These are phyloP conservation scores for Adansonia gregorii DNA, from an alignment of 441 rosid species.

Conservation along the genomic window DNA sequence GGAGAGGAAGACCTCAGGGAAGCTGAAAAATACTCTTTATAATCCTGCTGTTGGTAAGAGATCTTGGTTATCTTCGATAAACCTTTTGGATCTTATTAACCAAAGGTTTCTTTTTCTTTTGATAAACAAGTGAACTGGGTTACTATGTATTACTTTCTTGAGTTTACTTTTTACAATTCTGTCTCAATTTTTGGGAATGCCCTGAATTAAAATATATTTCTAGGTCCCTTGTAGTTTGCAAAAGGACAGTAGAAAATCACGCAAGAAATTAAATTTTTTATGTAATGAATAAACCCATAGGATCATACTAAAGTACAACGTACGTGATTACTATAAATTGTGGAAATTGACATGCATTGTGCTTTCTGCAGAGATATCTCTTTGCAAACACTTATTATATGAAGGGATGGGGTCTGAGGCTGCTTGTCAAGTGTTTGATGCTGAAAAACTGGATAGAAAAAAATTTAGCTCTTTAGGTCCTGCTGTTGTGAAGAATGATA, in stretches of 20 bases:
- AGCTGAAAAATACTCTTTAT: constrained; percentile 38
- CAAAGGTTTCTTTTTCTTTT: neutral
- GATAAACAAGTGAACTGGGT: constrained; percentile 40
- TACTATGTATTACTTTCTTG: constrained; percentile 4
- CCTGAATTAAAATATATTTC: constrained; percentile 8
- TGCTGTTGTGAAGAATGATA: constrained; percentile 53
- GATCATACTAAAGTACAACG: neutral
- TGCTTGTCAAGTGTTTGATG: constrained; percentile 64
- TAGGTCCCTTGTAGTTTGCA: neutral
- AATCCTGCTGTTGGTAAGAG: constrained; percentile 69
- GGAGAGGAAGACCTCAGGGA: constrained; percentile 36
- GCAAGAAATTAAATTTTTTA: neutral
- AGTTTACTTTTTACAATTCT: constrained; percentile 10
- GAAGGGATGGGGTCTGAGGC: constrained; percentile 68
- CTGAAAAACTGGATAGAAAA: constrained; percentile 54
- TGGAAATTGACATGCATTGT: constrained; percentile 33
- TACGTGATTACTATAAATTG: constrained; percentile 2
- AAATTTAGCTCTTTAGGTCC: constrained; percentile 55
- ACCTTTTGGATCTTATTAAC: no score
- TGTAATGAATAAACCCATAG: neutral
- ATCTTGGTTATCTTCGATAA: constrained; percentile 9
- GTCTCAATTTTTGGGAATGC: constrained; percentile 19
- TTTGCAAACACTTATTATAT: constrained; percentile 59
- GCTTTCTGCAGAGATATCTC: constrained; percentile 65
- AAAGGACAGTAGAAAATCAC: neutral